These are phyloP conservation scores for Fusarium tanahbumbuense DNA, from an alignment of 2,329 filamentous ascomycete genomes.

Conservation along the genomic window DNA sequence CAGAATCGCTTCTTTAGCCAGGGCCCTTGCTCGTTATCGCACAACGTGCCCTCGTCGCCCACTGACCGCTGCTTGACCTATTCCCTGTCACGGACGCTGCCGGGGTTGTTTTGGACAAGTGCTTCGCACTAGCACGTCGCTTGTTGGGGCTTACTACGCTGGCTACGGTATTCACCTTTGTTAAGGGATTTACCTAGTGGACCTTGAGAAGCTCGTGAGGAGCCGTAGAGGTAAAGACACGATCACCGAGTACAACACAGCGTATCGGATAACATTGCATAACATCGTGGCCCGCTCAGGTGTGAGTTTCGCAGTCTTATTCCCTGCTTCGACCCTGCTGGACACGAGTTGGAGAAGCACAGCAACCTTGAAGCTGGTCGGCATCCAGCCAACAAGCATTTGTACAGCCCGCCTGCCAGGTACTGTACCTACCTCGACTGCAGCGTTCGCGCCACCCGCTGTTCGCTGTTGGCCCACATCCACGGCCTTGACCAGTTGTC, in stretches of 20 bases:
- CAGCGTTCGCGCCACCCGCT: conserved; percentile 49
- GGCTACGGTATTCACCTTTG: conserved; percentile 11
- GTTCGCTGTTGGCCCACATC: conserved; percentile 44
- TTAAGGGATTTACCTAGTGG: conserved; percentile 25
- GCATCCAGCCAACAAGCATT: conserved; percentile 30
- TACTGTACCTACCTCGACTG: conserved; percentile 36
- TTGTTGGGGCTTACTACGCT: conserved; percentile 28
- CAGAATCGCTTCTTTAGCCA: conserved; percentile 12
- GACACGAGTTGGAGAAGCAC: conserved; percentile 17
- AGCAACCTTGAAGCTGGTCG: conserved; percentile 24
- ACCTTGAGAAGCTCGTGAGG: conserved; percentile 21
- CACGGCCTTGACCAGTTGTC: conserved; percentile 33
- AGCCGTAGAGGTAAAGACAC: conserved; percentile 34
- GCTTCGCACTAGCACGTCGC: conserved; percentile 41
- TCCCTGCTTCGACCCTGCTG: conserved; percentile 1
- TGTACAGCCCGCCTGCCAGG: conserved; percentile 32
- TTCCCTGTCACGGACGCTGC: conserved; percentile 42
- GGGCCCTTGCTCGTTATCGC: conserved; percentile 34
- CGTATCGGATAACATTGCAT: conserved; percentile 13
- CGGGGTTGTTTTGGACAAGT: conserved; percentile 43
- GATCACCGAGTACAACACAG: conserved; percentile 23
- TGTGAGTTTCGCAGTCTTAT: conserved; percentile 13
- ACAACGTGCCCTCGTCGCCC: conserved; percentile 36
- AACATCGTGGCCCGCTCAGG: conserved; percentile 6
- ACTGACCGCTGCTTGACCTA: conserved; percentile 47